These are phyloP conservation scores for Erigeron canadensis DNA, from an alignment of 129 eudicot genomes.

Conservation along the genomic window DNA sequence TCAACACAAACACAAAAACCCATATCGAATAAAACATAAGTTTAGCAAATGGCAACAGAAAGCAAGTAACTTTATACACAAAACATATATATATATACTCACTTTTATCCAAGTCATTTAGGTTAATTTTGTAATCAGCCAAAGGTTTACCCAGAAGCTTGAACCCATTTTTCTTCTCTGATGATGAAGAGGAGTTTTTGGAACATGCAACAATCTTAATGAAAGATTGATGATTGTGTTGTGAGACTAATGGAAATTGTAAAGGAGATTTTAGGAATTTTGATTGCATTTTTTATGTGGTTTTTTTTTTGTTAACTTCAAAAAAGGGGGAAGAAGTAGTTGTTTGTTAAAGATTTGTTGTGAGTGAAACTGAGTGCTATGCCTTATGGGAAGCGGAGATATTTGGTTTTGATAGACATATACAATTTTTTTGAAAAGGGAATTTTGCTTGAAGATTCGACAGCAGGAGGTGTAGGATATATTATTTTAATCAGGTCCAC, in stretches of 20 bases:
- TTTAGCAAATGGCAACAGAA: background rate
- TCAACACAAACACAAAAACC: background rate
- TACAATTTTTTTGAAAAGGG: too few species aligned
- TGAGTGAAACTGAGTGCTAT: background rate
- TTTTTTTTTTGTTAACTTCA: background rate
- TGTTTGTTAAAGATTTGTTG: background rate
- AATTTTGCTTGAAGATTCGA: too few species aligned
- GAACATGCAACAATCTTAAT: slow-evolving; percentile 42
- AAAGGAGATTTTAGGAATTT: slow-evolving; percentile 31
- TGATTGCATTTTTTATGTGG: slow-evolving; percentile 40
- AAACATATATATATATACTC: slow-evolving; percentile 24
- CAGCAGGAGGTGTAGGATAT: too few species aligned
- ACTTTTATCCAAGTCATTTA: slow-evolving; percentile 60
- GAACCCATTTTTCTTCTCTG: slow-evolving; percentile 50
- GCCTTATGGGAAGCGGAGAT: background rate
- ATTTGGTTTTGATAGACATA: slow-evolving; percentile 7
- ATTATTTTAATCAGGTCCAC: too few species aligned
- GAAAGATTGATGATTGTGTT: slow-evolving; percentile 19
- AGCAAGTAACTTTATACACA: background rate
- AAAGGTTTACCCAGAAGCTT: slow-evolving; percentile 41
- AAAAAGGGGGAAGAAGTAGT: background rate
- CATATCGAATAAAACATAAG: background rate
- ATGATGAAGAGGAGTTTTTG: slow-evolving; percentile 31
- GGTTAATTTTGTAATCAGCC: slow-evolving; percentile 43
- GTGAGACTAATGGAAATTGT: slow-evolving; percentile 29